Evolutionary conservation across 1,284 basidiomycete species (phyloP), one percentile per base, ranked within the genome.

Genomic region (Mycena citricolor): DNA sequence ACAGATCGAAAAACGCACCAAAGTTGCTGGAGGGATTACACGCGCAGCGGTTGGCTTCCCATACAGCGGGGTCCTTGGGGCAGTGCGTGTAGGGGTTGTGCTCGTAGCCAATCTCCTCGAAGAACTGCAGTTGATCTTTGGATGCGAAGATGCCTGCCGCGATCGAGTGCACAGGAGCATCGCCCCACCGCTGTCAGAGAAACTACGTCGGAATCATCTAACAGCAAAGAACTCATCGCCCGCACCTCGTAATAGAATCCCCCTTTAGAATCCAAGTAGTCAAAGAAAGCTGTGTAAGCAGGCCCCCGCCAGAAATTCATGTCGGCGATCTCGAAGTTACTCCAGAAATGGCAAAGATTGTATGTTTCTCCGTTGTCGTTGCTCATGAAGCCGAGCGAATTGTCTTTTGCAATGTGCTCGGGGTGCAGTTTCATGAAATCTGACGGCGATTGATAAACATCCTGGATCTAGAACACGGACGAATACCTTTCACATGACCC

Each of bases 131-230:
- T 57, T 86, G 76, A 37, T 81, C 71, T 55, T 77, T 81, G 32
- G 65, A 56, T 8, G 76, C 71, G 55, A 91, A 87, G 24, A 90
- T 60, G 0, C 83, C 79, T 0, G 81, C 84, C 1, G 81, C 88
- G 48, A 91, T 86, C 26, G 80, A 84, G 59, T 91, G 88, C 2
- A 92, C 76, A 0, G 89, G 90, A 3, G 90, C 90, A 58, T 92
- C 89, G 32, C 88, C 88, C 87, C 86, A 88, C 31, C 85, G 73
- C 74, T 81, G 30, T 8, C 26, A 11, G 23, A 13, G n/a, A n/a
- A n/a, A n/a, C n/a, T n/a, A n/a, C n/a, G n/a, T n/a, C n/a, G n/a
- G n/a, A n/a, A n/a, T n/a, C n/a, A n/a, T n/a, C n/a, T n/a, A n/a
- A n/a, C n/a, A n/a, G n/a, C n/a, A n/a, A n/a, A n/a, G n/a, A n/a